Conservation (phyloP, 1,284 basidiomycete genomes). For the Tylopilus sp. region DNA sequence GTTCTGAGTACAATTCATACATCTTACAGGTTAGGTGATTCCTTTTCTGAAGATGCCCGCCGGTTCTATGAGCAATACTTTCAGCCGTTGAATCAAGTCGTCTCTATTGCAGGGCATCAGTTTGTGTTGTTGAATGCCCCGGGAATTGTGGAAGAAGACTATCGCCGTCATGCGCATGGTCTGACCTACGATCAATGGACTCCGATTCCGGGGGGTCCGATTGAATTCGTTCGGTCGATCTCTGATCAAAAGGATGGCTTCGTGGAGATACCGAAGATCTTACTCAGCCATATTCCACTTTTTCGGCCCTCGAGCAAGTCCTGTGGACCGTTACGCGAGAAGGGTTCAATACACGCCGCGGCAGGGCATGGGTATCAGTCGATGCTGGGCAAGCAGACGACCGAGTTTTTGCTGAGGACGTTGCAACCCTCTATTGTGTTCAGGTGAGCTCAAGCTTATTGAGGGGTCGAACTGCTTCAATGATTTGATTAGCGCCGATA, state of each 20-base stretch:
- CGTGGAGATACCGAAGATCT: conserved; percentile 58
- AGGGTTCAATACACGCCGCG: conserved; percentile 77
- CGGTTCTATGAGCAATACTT: conserved; percentile 76
- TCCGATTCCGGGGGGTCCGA: conserved; percentile 66
- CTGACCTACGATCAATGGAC: conserved; percentile 67
- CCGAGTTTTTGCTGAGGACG: conserved; percentile 73
- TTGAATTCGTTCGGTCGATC: conserved; percentile 74
- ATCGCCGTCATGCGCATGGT: conserved; percentile 62
- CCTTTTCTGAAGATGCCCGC: conserved; percentile 71
- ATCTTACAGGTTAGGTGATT: conserved; percentile 65
- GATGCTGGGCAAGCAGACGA: conserved; percentile 82
- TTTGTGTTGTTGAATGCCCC: conserved; percentile 83
- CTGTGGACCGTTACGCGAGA: conserved; percentile 84
- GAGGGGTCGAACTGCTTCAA: not conserved
- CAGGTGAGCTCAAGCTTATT: conserved; percentile 59
- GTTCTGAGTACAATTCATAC: not conserved
- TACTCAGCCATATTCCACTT: conserved; percentile 88
- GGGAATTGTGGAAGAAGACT: conserved; percentile 85
- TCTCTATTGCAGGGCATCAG: conserved; percentile 75
- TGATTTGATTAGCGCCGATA: conserved; percentile 73
- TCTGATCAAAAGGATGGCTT: conserved; percentile 42
- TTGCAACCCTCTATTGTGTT: conserved; percentile 77
- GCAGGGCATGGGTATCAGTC: conserved; percentile 88
- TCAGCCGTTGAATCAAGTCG: conserved; percentile 66
- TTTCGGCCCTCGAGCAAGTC: conserved; percentile 75